Conservation (phyloP, 148 eudicot species). For the Gaultheria prostrata region DNA sequence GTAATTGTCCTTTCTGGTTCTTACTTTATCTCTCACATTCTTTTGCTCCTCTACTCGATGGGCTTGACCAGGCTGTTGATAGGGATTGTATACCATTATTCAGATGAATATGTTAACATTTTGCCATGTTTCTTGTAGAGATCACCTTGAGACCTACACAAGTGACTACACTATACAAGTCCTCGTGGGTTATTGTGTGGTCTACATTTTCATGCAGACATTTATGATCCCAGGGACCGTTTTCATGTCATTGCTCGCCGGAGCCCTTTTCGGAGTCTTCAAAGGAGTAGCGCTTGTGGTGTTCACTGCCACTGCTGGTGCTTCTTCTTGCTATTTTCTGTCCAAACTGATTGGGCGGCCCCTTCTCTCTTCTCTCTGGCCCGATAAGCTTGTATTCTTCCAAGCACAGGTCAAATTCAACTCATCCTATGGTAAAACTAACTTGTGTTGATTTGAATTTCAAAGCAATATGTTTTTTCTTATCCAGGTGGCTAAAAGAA, state of each 20-base stretch:
- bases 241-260: conserved; percentile 96
- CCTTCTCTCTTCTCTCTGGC: conserved; percentile 73
- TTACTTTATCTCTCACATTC: not conserved
- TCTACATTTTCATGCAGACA: conserved; percentile 98
- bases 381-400: conserved; percentile 74
- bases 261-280: conserved; percentile 81
- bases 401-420: conserved; percentile 66
- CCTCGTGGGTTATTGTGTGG: conserved; percentile 79
- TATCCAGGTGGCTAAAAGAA: conserved; percentile 79
- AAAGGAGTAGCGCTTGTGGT: conserved; percentile 83
- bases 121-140: conserved; percentile 40
- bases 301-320: conserved; percentile 87
- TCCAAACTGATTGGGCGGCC: conserved; percentile 89
- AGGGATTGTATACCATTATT: not conserved
- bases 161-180: conserved; percentile 95
- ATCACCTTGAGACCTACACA: conserved; percentile 89
- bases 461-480: conserved; percentile 13
- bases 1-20: not conserved
- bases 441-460: not conserved
- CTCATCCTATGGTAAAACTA: not conserved
- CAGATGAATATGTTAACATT: not conserved
- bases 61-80: not conserved
- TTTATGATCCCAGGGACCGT: conserved; percentile 99
- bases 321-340: conserved; percentile 91
- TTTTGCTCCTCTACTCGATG: not conserved